Evolutionary conservation across 345 rosid species (phyloP).

Genomic region (Clausena lansium): DNA sequence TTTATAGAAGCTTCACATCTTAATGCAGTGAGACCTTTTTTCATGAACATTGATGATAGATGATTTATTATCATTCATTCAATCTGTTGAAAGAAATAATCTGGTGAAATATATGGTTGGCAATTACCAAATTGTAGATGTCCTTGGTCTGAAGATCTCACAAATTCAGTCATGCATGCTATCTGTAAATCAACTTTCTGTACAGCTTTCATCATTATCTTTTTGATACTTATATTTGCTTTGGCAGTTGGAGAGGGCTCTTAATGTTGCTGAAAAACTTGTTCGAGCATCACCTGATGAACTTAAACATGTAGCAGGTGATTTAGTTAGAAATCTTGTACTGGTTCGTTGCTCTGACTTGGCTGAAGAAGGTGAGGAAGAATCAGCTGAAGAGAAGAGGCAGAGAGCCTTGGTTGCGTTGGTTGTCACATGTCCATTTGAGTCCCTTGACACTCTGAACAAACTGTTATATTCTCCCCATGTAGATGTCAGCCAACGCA

Average conservation of each 20-base stretch:
- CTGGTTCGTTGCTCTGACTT: slow-evolving; percentile 92
- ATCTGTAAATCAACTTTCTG: background rate
- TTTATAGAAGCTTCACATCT: slow-evolving; percentile 9
- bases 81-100: background rate
- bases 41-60: slow-evolving; percentile 4
- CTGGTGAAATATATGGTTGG: background rate
- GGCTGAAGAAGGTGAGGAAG: slow-evolving; percentile 94
- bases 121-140: background rate
- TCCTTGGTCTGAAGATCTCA: background rate
- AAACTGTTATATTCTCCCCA: slow-evolving; percentile 74
- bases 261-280: slow-evolving; percentile 82
- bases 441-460: slow-evolving; percentile 68
- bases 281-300: slow-evolving; percentile 96
- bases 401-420: slow-evolving; percentile 82
- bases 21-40: slow-evolving; percentile 8
- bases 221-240: background rate
- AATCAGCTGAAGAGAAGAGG: slow-evolving; percentile 91
- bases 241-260: slow-evolving; percentile 84
- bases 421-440: slow-evolving; percentile 71
- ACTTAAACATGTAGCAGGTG: slow-evolving; percentile 70
- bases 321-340: slow-evolving; percentile 71
- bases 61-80: background rate
- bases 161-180: background rate
- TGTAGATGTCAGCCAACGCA: slow-evolving; percentile 87
- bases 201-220: background rate